Evolutionary conservation across 2,329 filamentous ascomycete species (phyloP), one percentile per base, ranked within the genome.

Genomic region (Xylariaceae sp.): DNA sequence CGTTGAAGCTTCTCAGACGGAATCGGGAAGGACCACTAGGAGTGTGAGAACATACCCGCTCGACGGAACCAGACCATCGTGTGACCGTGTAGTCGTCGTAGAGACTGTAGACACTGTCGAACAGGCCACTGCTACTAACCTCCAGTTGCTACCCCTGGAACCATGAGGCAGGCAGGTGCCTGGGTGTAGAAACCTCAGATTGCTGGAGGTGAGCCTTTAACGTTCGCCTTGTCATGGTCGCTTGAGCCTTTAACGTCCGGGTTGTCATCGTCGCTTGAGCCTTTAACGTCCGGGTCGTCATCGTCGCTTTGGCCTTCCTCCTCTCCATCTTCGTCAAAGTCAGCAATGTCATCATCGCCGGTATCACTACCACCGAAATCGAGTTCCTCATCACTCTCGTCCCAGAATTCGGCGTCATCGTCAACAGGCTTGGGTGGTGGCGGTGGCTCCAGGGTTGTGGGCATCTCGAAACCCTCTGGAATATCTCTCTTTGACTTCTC

Each of bases 321-420:
- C 7, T 73, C 75, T 15, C 61, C 56, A 47, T 83, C 82, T 7
- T 80, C 80, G 23, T 81, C 79, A 47, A 81, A 82, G 51, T 88
- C 85, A 37, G 82, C 82, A 74, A 83, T 79, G 23, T 81, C 82
- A 9, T 82, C 82, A 13, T 83, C 81, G 47, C 77, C 75, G 18
- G 82, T 84, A 65, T 90, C 88, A 67, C 87, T 90, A 13, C 87
- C 88, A 8, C 87, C 88, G 73, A 92, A 92, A 66, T 92, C 88
- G 55, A 89, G 84, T 66, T 90, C 88, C 65, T 89, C 82, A 60
- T 89, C 89, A 52, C 84, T 86, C 72, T 90, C 88, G 39, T 83
- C 85, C 88, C 90, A 94, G 72, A 95, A 95, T 62, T 89, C 89
- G 66, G 88, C 87, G 66, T 95, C 89, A 47, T 89, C 85, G 2